phyloP scores from a whole-genome alignment of 768 basidiomycete genomes.

The Tricholoma sp. region DNA sequence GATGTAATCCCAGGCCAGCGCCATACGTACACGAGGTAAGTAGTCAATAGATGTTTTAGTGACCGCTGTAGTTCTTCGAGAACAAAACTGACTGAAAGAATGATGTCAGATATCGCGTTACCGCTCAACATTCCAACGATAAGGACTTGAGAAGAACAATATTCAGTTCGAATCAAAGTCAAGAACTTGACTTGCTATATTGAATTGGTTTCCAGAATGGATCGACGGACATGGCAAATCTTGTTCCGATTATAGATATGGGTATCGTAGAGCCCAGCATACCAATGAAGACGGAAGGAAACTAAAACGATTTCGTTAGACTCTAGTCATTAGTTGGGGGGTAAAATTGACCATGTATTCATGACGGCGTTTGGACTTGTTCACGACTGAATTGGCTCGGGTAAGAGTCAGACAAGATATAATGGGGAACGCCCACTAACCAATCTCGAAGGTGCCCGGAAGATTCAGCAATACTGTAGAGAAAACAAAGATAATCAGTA shows the following conservation, averaged over 20 bases:
- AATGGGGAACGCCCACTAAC: constrained; percentile 30
- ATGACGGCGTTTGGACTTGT: constrained; percentile 73
- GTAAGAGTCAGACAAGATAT: neutral
- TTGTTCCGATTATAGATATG: constrained; percentile 69
- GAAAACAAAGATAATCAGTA: neutral
- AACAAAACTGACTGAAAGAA: constrained; percentile 63
- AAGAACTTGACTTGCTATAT: constrained; percentile 47
- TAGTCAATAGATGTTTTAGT: no score
- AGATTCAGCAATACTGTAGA: constrained; percentile 60
- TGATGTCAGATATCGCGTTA: constrained; percentile 69
- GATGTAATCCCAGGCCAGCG: no score
- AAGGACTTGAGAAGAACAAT: constrained; percentile 49
- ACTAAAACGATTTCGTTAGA: constrained; percentile 32
- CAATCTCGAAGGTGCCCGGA: constrained; percentile 74
- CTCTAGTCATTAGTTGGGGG: neutral
- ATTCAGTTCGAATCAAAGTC: neutral
- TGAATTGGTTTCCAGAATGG: no score
- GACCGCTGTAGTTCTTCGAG: constrained; percentile 78
- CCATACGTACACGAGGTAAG: no score
- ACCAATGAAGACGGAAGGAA: constrained; percentile 54
- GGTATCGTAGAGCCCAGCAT: constrained; percentile 78
- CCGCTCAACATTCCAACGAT: constrained; percentile 87
- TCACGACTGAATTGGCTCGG: constrained; percentile 45
- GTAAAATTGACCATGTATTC: constrained; percentile 56
- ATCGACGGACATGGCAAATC: constrained; percentile 65